Evolutionary conservation across 1,139 yeast genomes (phyloP).

Genomic region (Sugiyamaella paludigena): DNA sequence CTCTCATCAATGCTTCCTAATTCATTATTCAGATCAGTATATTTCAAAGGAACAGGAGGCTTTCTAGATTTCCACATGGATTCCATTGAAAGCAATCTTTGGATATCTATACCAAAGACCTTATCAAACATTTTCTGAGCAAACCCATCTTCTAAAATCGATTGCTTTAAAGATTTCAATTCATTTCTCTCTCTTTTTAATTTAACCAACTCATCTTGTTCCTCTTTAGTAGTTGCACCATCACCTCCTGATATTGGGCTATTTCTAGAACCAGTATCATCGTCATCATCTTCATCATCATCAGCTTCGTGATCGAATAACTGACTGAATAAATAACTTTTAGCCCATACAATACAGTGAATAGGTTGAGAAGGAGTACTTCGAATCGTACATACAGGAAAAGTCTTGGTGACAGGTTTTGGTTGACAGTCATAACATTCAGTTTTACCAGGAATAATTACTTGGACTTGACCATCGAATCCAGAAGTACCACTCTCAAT

Average conservation of each 20-base stretch:
- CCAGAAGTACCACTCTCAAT: constrained; percentile 97
- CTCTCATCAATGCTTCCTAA: constrained; percentile 19
- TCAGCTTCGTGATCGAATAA: constrained; percentile 56
- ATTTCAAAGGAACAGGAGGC: constrained; percentile 62
- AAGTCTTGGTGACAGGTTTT: constrained; percentile 84
- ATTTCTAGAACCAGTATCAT: constrained; percentile 35
- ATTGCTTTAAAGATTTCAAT: constrained; percentile 57
- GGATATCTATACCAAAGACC: constrained; percentile 69
- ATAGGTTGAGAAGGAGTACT: constrained; percentile 96
- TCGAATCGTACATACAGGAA: constrained; percentile 94
- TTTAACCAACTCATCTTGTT: constrained; percentile 56
- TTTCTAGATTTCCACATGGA: constrained; percentile 74
- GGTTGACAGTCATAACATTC: constrained; percentile 94
- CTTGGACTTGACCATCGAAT: constrained; percentile 88
- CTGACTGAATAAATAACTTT: constrained; percentile 80
- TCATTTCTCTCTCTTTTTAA: constrained; percentile 75
- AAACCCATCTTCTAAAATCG: constrained; percentile 42
- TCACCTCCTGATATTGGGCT: constrained; percentile 32
- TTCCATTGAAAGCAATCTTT: constrained; percentile 66
- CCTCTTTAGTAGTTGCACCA: constrained; percentile 45
- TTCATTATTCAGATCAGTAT: constrained; percentile 26
- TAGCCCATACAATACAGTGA: constrained; percentile 98
- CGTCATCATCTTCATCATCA: constrained; percentile 28
- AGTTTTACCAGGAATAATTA: constrained; percentile 74
- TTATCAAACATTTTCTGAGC: constrained; percentile 40